Evolutionary conservation across 768 basidiomycete genomes (phyloP), one percentile per base, ranked within the genome.

Genomic region (Lactarius tabidus): DNA sequence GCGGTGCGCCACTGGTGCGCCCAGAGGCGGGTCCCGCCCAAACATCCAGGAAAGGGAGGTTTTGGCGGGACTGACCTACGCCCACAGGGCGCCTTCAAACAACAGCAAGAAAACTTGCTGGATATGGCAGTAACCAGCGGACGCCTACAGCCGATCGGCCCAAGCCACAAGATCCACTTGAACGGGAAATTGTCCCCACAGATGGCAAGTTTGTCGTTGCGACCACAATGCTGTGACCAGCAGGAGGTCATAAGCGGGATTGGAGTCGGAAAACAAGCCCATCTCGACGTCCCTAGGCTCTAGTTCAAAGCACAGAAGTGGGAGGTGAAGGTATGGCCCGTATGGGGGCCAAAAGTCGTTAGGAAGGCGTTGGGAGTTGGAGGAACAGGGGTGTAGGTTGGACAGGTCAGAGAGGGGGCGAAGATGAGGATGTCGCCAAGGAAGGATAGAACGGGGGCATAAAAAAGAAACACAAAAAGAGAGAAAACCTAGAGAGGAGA

Each of bases 1-100:
- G n/a, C n/a, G n/a, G n/a, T n/a, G n/a, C n/a, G n/a, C n/a, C n/a
- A n/a, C n/a, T n/a, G n/a, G n/a, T n/a, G n/a, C n/a, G n/a, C n/a
- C n/a, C n/a, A n/a, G n/a, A n/a, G n/a, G n/a, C n/a, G n/a, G n/a
- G n/a, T n/a, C n/a, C n/a, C n/a, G n/a, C n/a, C n/a, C n/a, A n/a
- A n/a, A n/a, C n/a, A n/a, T n/a, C n/a, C n/a, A n/a, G n/a, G n/a
- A n/a, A n/a, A n/a, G n/a, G n/a, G n/a, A n/a, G n/a, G n/a, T n/a
- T n/a, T n/a, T n/a, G n/a, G n/a, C n/a, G n/a, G n/a, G n/a, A n/a
- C n/a, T 20, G 23, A 60, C 45, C 36, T 14, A 66, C 60, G 48
- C 55, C 55, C 33, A 62, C 60, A 58, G 60, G 3, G 33, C 48
- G 60, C 65, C 59, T 38, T 48, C 64, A 56, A 29, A 7, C n/a